phyloP scores from a whole-genome alignment of 140 eudicot genomes.

The Oenanthe javanica region DNA sequence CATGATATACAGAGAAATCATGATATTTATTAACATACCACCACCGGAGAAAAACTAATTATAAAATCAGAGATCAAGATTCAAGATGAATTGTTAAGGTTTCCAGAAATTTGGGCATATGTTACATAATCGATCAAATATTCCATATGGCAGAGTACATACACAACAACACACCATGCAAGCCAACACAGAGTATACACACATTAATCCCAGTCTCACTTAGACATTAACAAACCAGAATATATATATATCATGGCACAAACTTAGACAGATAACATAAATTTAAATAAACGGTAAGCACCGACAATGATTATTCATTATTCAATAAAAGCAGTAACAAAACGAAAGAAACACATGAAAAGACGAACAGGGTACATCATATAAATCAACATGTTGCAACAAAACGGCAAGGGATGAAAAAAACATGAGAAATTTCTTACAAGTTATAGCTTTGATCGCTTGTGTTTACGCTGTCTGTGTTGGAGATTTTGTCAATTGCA shows the following conservation, averaged over 20 bases:
- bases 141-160: neutral
- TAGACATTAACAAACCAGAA: no score
- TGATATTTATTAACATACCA: no score
- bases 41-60: no score
- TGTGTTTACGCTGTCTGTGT: neutral
- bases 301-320: neutral
- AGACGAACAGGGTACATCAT: neutral
- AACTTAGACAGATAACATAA: no score
- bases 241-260: no score
- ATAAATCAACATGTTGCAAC: neutral
- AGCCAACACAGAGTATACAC: neutral
- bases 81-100: no score
- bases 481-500: neutral
- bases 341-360: neutral
- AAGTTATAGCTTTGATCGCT: neutral
- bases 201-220: no score
- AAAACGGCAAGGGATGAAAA: neutral
- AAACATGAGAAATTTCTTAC: neutral
- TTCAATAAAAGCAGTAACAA: neutral
- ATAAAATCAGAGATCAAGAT: no score
- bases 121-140: no score
- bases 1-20: no score
- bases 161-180: neutral
- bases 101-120: no score
- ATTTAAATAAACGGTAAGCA: neutral